Conservation (phyloP, 306 rosid genomes). For the Boehmeria nivea region DNA sequence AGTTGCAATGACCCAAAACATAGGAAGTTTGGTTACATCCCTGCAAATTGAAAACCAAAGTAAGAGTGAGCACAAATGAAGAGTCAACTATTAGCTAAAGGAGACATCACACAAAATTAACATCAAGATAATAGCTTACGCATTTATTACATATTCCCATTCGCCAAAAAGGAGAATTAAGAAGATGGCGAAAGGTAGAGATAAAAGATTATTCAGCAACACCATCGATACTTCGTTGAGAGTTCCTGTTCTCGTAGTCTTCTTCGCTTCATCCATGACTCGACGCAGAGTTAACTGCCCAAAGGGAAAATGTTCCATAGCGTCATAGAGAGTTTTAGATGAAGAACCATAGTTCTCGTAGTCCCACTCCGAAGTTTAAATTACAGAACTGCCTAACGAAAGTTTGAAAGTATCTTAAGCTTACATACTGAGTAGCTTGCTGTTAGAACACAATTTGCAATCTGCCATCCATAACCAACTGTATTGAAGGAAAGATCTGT, state of each 20-base stretch:
- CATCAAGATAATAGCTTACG: conserved; percentile 45
- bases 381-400: conserved; percentile 6
- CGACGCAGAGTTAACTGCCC: conserved; percentile 65
- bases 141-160: conserved; percentile 65
- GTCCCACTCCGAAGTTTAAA: neutral
- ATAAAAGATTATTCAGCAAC: conserved; percentile 70
- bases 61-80: conserved; percentile 10
- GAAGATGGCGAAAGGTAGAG: conserved; percentile 68
- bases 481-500: conserved; percentile 76
- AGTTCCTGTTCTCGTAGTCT: conserved; percentile 61
- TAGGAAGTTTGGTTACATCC: conserved; percentile 57
- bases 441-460: conserved; percentile 65
- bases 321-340: conserved; percentile 7
- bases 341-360: conserved; percentile 2
- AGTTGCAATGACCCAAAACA: conserved; percentile 69
- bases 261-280: conserved; percentile 86
- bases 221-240: conserved; percentile 96
- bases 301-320: conserved; percentile 14
- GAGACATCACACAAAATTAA: neutral
- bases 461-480: conserved; percentile 80
- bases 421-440: conserved; percentile 76
- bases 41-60: conserved; percentile 37
- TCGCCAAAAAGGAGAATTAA: conserved; percentile 61
- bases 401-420: conserved; percentile 3
- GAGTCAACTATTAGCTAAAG: neutral